Evolutionary conservation across 2,329 filamentous ascomycete genomes (phyloP).

Genomic region (Sporothrix dimorphospora): DNA sequence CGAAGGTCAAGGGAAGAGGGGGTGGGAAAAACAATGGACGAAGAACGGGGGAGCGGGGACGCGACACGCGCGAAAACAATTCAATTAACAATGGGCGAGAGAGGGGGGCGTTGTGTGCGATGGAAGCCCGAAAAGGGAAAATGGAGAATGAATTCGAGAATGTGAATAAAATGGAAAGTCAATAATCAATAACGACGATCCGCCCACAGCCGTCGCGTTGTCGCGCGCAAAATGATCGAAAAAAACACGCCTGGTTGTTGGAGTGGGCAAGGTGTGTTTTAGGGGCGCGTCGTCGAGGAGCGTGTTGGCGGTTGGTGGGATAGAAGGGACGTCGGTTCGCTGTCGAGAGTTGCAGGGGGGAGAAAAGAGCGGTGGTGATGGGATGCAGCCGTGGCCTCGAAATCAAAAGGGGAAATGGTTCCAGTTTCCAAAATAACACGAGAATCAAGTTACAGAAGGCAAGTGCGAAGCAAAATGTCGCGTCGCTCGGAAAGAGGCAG

Average conservation of each 20-base stretch:
- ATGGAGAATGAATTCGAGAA: neutral
- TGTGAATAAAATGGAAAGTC: neutral
- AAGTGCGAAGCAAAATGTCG: conserved; percentile 32
- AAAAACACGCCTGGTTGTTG: conserved; percentile 19
- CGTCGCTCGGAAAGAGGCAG: conserved; percentile 32
- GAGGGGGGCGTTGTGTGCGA: neutral
- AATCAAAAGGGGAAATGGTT: conserved; percentile 25
- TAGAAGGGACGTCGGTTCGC: neutral
- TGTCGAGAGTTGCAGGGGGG: conserved; percentile 14
- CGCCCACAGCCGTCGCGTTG: conserved; percentile 7
- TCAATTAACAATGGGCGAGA: conserved; percentile 13
- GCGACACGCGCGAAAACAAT: conserved; percentile 14
- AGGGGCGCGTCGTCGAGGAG: conserved; percentile 16
- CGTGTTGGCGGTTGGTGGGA: conserved; percentile 4
- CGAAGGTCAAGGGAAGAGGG: neutral
- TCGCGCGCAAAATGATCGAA: neutral
- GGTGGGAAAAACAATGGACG: neutral
- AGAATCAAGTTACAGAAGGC: conserved; percentile 25
- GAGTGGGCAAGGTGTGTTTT: conserved; percentile 13
- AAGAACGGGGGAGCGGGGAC: neutral
- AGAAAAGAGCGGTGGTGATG: conserved; percentile 20
- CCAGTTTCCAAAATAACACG: conserved; percentile 16
- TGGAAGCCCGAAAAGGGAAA: neutral
- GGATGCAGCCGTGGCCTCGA: conserved; percentile 25
- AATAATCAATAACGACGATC: conserved; percentile 15